phyloP scores from a whole-genome alignment of 257 asterid species.

The Forsythia viridissima region DNA sequence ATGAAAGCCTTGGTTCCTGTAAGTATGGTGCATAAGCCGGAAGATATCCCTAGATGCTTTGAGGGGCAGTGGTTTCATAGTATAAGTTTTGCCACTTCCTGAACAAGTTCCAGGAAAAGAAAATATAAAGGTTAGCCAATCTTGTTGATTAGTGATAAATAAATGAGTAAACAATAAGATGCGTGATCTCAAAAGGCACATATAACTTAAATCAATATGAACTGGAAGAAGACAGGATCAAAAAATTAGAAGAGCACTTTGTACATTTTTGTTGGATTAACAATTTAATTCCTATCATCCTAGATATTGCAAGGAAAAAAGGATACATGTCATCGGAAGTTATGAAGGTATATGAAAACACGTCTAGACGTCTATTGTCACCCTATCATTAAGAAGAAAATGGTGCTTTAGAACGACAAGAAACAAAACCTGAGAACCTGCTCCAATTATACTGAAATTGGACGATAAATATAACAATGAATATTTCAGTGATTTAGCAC shows the following conservation, averaged over 20 bases:
- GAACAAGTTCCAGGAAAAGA: slow-evolving; percentile 22
- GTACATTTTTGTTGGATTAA: too few species aligned
- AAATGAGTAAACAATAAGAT: neutral
- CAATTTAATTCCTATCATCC: neutral
- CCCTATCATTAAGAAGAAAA: too few species aligned
- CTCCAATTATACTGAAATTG: too few species aligned
- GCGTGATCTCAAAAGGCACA: neutral
- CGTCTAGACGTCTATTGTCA: too few species aligned
- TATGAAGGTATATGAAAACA: too few species aligned
- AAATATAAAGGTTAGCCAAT: neutral
- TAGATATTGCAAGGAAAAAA: neutral
- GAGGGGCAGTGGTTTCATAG: slow-evolving; percentile 97
- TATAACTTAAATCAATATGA: neutral
- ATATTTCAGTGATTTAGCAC: too few species aligned
- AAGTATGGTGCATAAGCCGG: slow-evolving; percentile 88
- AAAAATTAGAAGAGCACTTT: too few species aligned
- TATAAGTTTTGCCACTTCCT: slow-evolving; percentile 98
- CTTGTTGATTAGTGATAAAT: neutral
- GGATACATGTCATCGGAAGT: too few species aligned
- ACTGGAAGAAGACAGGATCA: neutral
- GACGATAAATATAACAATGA: too few species aligned
- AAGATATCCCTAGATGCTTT: slow-evolving; percentile 89
- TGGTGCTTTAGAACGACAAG: too few species aligned
- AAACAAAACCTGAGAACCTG: too few species aligned
- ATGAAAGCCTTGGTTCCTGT: slow-evolving; percentile 93